Base-by-base conservation (phyloP, 495 filamentous ascomycete species). In the Xylaria telfairii region DNA sequence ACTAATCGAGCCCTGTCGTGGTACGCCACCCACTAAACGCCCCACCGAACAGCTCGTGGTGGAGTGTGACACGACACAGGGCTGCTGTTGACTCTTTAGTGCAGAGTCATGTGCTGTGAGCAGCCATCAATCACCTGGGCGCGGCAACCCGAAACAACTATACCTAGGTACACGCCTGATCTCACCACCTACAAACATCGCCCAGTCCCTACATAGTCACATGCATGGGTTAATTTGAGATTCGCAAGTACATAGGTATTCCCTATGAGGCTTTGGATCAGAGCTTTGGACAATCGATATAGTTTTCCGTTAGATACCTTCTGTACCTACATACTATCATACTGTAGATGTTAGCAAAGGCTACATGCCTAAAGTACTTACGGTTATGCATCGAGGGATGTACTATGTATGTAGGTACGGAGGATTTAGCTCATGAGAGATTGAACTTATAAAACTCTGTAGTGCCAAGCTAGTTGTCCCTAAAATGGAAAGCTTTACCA, bases 51-150 rank as follows among this genome's bases (percentile, higher is more conserved):
- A 49, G 15, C 53, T 32, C 10, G n/a, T 12, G n/a, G 46, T 49
- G 46, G 34, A 37, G 34, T 37, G 24, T 53, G 49, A 28, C 49
- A 28, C 46, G 46, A 49, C 46, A 49, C 39, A 10, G n/a, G 3
- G 46, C 46, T 49, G 53, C 53, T 57, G 28, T 34, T 37, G 30
- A 37, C 56, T 59, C 30, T 59, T 37, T 6, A 28, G 51, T 54
- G 28, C 26, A 28, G 44, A 65, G 63, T 65, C 63, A 65, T 65
- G 63, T 32, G 63, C 44, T 49, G 10, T 21, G 46, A 42, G 39
- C n/a, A 46, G 39, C 39, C 21, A 44, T 44, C 21, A 37, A 53
- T 65, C 63, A 65, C 32, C 63, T 65, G 63, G 12, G 39, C 54
- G 13, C 63, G 17, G 19, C 39, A 28, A 51, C 46, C 63, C 9